Conservation (phyloP, 306 rosid genomes). For the Vicia sativa region DNA sequence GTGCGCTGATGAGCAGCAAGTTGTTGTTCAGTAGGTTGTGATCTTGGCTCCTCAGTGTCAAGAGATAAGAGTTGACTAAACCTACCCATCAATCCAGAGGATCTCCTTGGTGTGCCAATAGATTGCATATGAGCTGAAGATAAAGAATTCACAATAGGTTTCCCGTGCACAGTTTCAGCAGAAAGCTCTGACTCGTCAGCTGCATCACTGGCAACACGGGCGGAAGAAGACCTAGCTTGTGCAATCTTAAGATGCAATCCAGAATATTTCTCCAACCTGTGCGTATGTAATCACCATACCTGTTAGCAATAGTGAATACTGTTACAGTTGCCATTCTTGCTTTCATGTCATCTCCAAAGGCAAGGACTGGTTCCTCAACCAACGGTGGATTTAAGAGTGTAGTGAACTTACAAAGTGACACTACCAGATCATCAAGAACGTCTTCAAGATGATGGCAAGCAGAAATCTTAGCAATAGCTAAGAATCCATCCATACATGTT, state of each 20-base stretch:
- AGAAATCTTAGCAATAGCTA: slow-evolving; percentile 93
- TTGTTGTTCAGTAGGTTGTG: slow-evolving; percentile 99
- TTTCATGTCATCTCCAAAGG: slow-evolving; percentile 93
- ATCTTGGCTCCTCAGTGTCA: slow-evolving; percentile 95
- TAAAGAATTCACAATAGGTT: slow-evolving; percentile 72
- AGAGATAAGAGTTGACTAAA: slow-evolving; percentile 97
- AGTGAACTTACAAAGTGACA: slow-evolving; percentile 96
- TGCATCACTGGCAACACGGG: slow-evolving; percentile 97
- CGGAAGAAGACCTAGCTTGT: slow-evolving; percentile 97
- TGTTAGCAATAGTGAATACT: slow-evolving; percentile 91
- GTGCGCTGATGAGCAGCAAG: slow-evolving; percentile 98
- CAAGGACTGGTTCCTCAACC: slow-evolving; percentile 88
- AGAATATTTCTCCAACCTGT: slow-evolving; percentile 98
- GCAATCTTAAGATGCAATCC: slow-evolving; percentile 90
- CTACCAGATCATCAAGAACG: slow-evolving; percentile 96
- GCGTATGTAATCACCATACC: slow-evolving; percentile 93
- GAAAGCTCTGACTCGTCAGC: slow-evolving; percentile 87
- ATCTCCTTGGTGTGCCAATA: slow-evolving; percentile 89
- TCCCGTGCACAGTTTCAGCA: slow-evolving; percentile 76
- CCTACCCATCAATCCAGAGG: slow-evolving; percentile 97
- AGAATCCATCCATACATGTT: slow-evolving; percentile 93
- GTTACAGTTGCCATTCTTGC: slow-evolving; percentile 97
- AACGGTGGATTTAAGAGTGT: slow-evolving; percentile 85
- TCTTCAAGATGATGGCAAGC: slow-evolving; percentile 99
- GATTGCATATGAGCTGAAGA: slow-evolving; percentile 80